Base-by-base conservation (phyloP, 169 alveolate species). In the Eimeria sp. region DNA sequence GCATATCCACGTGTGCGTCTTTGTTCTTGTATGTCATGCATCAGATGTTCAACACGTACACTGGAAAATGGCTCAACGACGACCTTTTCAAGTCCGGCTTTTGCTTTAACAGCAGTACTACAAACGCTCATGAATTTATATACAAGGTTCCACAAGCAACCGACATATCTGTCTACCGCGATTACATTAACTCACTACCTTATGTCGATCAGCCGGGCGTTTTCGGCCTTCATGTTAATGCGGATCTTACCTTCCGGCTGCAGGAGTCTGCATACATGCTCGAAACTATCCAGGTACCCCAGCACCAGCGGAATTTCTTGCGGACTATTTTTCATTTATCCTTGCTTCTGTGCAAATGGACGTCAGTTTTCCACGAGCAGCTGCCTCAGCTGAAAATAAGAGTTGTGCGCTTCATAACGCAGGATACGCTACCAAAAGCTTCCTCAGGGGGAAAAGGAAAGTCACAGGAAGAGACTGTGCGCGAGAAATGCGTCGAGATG, bases 341-440 rank as follows among this genome's bases (percentile, higher is more conserved):
- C 27, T 2, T 6, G 37, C 18, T 52, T 58, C 16, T 13, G 52
- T 54, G 56, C 16, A 60, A 16, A 40, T 74, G 85, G 40, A 6
- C 14, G 30, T n/a, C 76, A n/a, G 78, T 11, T n/a, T 11, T 68
- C 8, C 58, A 18, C 27, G 68, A 52, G 68, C 88, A 49, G 9
- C 3, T 49, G 46, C 2, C 68, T 54, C 1, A 25, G n/a, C 49
- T 23, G 52, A 49, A 46, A 18, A 46, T 30, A 46, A 25, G 49
- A 52, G 6, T 9, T 78, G 88, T 49, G 54, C 52, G 11, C 54
- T 33, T 14, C 11, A 18, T 13, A 82, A 18, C 60, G 2, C 91
- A 95, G 97, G 99, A 98, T 90, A 99, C 99, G n/a, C 98, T 98
- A 93, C 99, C 99, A 40, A 99, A 99, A 97, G 99, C 99, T 74